Conservation (phyloP, 495 filamentous ascomycete species). For the Paragyromitra xinjiangensis region DNA sequence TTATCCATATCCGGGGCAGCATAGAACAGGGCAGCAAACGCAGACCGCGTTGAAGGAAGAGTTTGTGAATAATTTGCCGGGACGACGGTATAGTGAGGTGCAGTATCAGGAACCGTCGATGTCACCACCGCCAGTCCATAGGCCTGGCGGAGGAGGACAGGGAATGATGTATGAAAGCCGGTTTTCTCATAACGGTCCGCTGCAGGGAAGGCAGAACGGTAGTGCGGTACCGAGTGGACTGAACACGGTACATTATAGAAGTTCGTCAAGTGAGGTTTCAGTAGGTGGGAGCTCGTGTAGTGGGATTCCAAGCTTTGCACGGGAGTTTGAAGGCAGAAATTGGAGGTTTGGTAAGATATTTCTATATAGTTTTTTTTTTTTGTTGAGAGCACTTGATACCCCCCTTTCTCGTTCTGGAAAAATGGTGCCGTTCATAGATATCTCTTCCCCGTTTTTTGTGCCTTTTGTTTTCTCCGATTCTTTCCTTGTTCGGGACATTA, state of each 20-base stretch:
- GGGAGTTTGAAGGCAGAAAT: conserved; percentile 47
- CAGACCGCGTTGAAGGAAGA: conserved; percentile 35
- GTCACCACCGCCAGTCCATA: conserved; percentile 35
- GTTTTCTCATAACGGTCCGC: conserved; percentile 27
- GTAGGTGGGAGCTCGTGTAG: conserved; percentile 54
- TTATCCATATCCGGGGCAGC: conserved; percentile 41
- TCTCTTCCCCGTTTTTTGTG: conserved; percentile 2
- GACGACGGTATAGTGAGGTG: conserved; percentile 43
- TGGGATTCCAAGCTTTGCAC: conserved; percentile 54
- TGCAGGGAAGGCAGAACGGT: conserved; percentile 28
- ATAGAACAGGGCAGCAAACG: conserved; percentile 32
- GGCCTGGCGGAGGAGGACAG: conserved; percentile 36
- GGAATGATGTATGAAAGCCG: conserved; percentile 45
- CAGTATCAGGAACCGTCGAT: conserved; percentile 39
- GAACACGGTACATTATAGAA: conserved; percentile 40
- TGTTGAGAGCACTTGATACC: conserved; percentile 9
- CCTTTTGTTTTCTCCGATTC: conserved; percentile 17
- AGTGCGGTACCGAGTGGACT: conserved; percentile 33
- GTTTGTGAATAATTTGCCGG: conserved; percentile 28
- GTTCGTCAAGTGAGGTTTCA: conserved; percentile 51
- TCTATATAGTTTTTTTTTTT: conserved; percentile 22
- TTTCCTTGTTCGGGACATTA: conserved; percentile 48
- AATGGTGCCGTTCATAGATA: conserved; percentile 3
- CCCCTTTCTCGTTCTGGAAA: neutral
- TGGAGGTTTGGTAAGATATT: conserved; percentile 56